A percentile compares a stretch with the other conserved stretches of the same genome.
Evolutionary conservation across 371 early-diverging fungal genomes (phyloP).

Genomic region (Amoeboaphelidium protococcarum): DNA sequence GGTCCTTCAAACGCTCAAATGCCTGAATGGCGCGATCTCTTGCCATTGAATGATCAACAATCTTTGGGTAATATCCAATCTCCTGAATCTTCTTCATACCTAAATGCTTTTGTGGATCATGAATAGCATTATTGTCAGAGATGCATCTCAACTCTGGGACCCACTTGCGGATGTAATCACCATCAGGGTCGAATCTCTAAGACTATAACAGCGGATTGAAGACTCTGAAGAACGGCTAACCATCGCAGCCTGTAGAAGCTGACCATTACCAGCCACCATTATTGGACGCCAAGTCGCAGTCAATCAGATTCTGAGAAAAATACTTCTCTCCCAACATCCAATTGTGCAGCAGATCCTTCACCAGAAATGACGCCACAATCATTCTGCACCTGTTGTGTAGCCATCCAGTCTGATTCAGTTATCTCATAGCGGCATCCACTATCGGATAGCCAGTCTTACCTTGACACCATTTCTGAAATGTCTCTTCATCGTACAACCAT

Average conservation of each 20-base stretch:
- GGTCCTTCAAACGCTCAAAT: too few species aligned
- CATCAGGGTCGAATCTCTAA: neutral
- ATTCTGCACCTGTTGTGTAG: neutral
- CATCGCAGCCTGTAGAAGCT: neutral
- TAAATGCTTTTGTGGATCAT: too few species aligned
- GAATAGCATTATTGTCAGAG: too few species aligned
- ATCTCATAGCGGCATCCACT: neutral
- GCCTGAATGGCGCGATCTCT: too few species aligned
- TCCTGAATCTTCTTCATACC: too few species aligned
- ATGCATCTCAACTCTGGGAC: slow-evolving; percentile 11
- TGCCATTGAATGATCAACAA: too few species aligned
- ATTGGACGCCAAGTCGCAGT: neutral
- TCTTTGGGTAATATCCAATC: too few species aligned
- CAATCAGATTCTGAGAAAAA: neutral
- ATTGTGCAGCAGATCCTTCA: neutral
- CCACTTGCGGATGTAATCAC: neutral
- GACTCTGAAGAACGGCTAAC: neutral
- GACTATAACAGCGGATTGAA: neutral
- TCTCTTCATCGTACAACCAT: neutral
- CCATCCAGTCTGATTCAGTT: neutral
- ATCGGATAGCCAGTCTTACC: neutral
- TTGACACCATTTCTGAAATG: neutral
- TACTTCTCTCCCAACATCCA: neutral
- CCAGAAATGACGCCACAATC: neutral
- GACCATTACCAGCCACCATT: neutral